A percentile compares a stretch with the other conserved stretches of the same genome.
These are phyloP conservation scores for Trifolium pratense DNA, from an alignment of 306 rosid genomes.

Conservation along the genomic window DNA sequence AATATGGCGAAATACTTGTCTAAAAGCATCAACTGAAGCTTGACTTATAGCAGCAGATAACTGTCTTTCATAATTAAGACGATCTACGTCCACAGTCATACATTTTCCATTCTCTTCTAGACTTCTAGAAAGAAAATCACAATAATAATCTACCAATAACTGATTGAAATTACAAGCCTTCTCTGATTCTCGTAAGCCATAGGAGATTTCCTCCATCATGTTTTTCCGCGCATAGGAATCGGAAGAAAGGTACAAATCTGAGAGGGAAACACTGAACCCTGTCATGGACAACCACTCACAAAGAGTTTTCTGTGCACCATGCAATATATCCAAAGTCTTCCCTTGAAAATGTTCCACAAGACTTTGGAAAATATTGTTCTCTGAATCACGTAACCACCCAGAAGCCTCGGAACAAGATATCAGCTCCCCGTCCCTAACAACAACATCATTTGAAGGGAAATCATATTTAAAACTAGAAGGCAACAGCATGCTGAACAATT, in stretches of 20 bases:
- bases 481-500: slow-evolving; percentile 78
- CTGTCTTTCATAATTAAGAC: slow-evolving; percentile 69
- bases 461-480: slow-evolving; percentile 68
- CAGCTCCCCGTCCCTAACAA: slow-evolving; percentile 66
- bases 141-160: slow-evolving; percentile 61
- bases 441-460: slow-evolving; percentile 58
- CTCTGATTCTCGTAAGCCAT: slow-evolving; percentile 82
- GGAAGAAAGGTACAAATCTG: slow-evolving; percentile 72
- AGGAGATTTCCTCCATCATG: slow-evolving; percentile 76
- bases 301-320: slow-evolving; percentile 73
- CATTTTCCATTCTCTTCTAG: slow-evolving; percentile 48
- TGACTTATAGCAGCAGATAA: slow-evolving; percentile 74
- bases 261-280: slow-evolving; percentile 90
- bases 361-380: slow-evolving; percentile 65
- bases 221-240: slow-evolving; percentile 65
- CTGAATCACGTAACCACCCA: slow-evolving; percentile 75
- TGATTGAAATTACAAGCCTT: slow-evolving; percentile 66
- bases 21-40: slow-evolving; percentile 84
- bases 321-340: slow-evolving; percentile 60
- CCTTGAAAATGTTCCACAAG: slow-evolving; percentile 58
- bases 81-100: slow-evolving; percentile 52
- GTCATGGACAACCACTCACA: slow-evolving; percentile 88
- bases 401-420: slow-evolving; percentile 75
- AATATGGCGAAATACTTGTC: slow-evolving; percentile 73
- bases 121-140: slow-evolving; percentile 57